Base-by-base conservation (phyloP, 2,329 filamentous ascomycete genomes). In the Thermothelomyces thermophilus region DNA sequence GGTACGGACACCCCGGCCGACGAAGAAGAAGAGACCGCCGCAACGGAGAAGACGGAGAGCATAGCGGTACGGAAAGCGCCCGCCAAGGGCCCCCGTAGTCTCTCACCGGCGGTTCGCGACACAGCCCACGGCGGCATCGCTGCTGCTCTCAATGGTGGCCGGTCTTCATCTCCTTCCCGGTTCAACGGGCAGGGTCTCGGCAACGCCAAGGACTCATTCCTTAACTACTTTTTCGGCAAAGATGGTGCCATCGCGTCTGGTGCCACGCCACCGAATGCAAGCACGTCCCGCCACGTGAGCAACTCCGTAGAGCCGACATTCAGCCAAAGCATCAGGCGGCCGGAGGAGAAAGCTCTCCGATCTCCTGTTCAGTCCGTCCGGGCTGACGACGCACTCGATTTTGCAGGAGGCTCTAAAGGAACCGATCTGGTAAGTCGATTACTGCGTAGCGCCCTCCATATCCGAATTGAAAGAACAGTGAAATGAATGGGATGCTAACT, bases 141-240 rank as follows among this genome's bases (percentile, higher is more conserved):
- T 31, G 76, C 82, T 28, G 77, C 83, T 10, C 70, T 90, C 60
- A 90, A 89, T 58, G 84, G 84, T 10, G 68, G 68, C 50, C 75
- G 84, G 47, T 74, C 80, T 31, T 71, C 71, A 28, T 84, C 84
- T 37, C 82, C 83, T 10, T 75, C 80, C 24, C 75, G 77, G 47
- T 77, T 86, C 55, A 80, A 80, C 56, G 73, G 73, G 22, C 79
- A 81, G 56, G 72, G 73, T 4, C 66, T 77, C 43, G 83, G 83
- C 50, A 79, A 73, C 53, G 81, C 87, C 35, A 81, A 84, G 55
- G 93, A 98, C 69, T 94, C 90, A 0, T 98, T 98, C 74, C 70
- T 98, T 55, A 97, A 91, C 70, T 98, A 98, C 70, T 98, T 98
- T 71, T 98, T 98, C 63, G 90, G 93, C 61, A 97, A 98, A 66